These are phyloP conservation scores for Naganishia antarctica DNA, from an alignment of 768 basidiomycete species.

Conservation along the genomic window DNA sequence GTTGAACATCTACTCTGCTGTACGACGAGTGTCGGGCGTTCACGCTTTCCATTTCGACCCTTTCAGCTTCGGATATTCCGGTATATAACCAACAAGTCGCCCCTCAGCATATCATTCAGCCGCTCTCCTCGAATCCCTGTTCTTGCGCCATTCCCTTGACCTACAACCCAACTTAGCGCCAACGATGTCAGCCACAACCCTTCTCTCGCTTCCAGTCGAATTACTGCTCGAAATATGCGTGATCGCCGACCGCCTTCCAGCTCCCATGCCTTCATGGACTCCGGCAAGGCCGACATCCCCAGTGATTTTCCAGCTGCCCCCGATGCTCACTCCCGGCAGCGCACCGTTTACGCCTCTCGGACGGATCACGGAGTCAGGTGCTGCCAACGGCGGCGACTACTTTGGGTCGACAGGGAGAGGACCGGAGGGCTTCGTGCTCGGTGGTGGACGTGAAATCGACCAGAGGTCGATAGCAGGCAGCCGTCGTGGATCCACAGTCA, in stretches of 20 bases:
- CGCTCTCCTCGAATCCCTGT: no score
- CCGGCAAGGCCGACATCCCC: background rate
- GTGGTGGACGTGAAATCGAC: background rate
- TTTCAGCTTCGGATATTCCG: no score
- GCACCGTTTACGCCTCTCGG: conserved; percentile 8
- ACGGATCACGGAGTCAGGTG: background rate
- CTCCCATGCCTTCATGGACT: background rate
- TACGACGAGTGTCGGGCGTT: no score
- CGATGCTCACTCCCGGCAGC: background rate
- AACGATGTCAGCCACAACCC: background rate
- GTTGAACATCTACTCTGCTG: no score
- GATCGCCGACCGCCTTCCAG: background rate
- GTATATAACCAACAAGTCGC: no score
- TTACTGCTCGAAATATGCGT: background rate
- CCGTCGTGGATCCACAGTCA: background rate
- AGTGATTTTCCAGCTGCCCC: background rate
- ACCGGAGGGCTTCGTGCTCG: background rate
- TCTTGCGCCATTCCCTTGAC: no score
- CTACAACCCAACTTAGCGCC: no score
- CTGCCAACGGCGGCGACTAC: background rate
- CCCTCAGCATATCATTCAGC: no score
- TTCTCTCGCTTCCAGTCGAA: background rate
- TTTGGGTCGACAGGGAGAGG: background rate
- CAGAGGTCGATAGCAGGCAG: background rate
- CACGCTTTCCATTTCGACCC: no score